Conservation (phyloP, 2,329 filamentous ascomycete genomes). For the Colletotrichum costaricense region DNA sequence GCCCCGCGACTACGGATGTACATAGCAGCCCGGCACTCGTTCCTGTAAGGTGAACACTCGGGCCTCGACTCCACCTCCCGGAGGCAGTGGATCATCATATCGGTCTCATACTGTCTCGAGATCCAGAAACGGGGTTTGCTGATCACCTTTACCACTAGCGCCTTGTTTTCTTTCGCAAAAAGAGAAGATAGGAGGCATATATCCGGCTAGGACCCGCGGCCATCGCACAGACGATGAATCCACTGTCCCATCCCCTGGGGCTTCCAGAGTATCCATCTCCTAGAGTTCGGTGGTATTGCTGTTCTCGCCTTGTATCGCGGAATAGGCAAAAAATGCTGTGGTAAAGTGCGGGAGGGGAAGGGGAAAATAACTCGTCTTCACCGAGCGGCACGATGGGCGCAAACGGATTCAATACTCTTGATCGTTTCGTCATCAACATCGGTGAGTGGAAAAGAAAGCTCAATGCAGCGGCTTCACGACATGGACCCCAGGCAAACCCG, state of each 20-base stretch:
- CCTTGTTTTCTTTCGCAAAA: slow-evolving; percentile 20
- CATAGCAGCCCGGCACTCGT: slow-evolving; percentile 10
- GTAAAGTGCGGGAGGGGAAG: neutral
- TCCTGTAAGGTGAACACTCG: neutral
- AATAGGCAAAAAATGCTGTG: neutral
- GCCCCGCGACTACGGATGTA: neutral
- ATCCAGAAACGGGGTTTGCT: slow-evolving; percentile 16
- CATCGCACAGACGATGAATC: slow-evolving; percentile 25
- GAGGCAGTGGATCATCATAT: slow-evolving; percentile 22
- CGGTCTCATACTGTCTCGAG: slow-evolving; percentile 9
- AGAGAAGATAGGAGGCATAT: slow-evolving; percentile 24
- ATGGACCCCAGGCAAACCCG: slow-evolving; percentile 7
- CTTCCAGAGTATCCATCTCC: slow-evolving; percentile 4
- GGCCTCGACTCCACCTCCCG: slow-evolving; percentile 11
- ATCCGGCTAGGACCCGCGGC: slow-evolving; percentile 13
- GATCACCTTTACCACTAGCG: neutral
- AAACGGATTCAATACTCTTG: neutral
- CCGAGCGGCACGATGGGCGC: too few species aligned
- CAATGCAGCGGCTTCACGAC: neutral
- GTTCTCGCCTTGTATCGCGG: slow-evolving; percentile 16
- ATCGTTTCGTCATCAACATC: slow-evolving; percentile 2
- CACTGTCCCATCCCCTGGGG: slow-evolving; percentile 5
- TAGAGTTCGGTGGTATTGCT: neutral
- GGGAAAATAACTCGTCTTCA: neutral
- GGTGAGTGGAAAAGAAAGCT: slow-evolving; percentile 25